Percentiles rank a stretch among this genome's conserved stretches.
Conservation (phyloP, 2,329 filamentous ascomycete species). For the Fusarium papillatum region DNA sequence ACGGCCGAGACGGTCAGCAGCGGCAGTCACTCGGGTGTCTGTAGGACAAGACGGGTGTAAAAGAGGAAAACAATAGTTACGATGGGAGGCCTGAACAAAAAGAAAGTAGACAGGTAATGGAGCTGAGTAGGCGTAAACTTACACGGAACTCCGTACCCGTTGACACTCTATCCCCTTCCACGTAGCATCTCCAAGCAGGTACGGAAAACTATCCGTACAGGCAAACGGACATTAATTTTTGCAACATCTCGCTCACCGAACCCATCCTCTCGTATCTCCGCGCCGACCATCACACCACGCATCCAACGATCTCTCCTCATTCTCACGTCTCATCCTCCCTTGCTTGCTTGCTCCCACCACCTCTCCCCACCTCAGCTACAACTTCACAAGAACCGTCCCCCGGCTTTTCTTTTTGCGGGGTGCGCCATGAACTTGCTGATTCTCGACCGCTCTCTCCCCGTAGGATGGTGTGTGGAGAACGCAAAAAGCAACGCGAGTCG, state of each 20-base stretch:
- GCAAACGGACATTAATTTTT: background rate
- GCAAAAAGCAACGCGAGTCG: conserved; percentile 2
- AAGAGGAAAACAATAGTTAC: background rate
- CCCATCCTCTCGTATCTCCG: conserved; percentile 35
- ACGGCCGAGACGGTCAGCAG: conserved; percentile 24
- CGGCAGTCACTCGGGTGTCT: background rate
- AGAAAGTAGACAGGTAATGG: conserved; percentile 5
- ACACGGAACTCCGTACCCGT: conserved; percentile 8
- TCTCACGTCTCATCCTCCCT: conserved; percentile 20
- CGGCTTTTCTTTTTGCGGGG: conserved; percentile 20
- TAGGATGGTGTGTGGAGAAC: background rate
- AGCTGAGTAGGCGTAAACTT: conserved; percentile 9
- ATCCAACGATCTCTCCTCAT: background rate
- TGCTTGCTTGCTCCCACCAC: background rate
- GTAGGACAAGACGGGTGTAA: background rate
- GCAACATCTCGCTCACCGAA: conserved; percentile 27
- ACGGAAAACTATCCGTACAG: conserved; percentile 1
- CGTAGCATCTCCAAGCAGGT: conserved; percentile 9
- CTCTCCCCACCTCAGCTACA: background rate
- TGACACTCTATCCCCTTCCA: background rate
- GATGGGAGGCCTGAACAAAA: background rate
- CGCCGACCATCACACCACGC: conserved; percentile 19
- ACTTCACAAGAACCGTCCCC: conserved; percentile 5
- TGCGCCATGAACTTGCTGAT: background rate
- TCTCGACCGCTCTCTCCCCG: background rate